phyloP scores from a whole-genome alignment of 2,329 filamentous ascomycete genomes.

The Apiospora phragmitis region DNA sequence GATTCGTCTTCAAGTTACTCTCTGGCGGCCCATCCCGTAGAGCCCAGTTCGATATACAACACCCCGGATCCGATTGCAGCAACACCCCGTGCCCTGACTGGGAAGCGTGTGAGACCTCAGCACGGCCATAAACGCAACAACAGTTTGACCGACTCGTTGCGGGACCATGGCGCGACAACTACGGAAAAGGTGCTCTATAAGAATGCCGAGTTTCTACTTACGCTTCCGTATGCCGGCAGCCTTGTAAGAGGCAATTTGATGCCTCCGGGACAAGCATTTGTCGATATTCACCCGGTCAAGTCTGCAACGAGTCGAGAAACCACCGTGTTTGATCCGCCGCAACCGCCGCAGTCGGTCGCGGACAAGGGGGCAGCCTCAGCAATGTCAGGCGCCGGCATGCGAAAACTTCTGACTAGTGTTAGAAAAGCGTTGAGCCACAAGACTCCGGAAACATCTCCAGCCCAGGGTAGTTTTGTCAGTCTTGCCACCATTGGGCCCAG shows the following conservation, averaged over 20 bases:
- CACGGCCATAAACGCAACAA: conserved; percentile 78
- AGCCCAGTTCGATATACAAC: conserved; percentile 49
- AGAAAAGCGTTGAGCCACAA: conserved; percentile 74
- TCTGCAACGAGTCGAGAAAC: conserved; percentile 48
- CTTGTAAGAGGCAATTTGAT: conserved; percentile 85
- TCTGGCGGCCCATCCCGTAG: conserved; percentile 56
- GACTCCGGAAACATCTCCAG: conserved; percentile 35
- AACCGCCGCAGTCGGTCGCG: conserved; percentile 35
- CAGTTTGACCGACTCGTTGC: conserved; percentile 81
- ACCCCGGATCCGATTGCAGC: conserved; percentile 52
- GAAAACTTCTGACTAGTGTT: conserved; percentile 82
- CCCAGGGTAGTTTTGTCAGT: conserved; percentile 48
- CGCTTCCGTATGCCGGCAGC: conserved; percentile 73
- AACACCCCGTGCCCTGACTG: conserved; percentile 58
- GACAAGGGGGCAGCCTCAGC: conserved; percentile 52
- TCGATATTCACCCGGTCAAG: conserved; percentile 63
- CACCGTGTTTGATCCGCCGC: conserved; percentile 48
- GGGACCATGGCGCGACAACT: conserved; percentile 57
- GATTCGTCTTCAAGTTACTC: conserved; percentile 42
- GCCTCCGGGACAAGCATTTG: conserved; percentile 78
- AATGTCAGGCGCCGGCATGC: conserved; percentile 75
- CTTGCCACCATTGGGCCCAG: conserved; percentile 51
- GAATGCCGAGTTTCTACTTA: conserved; percentile 58
- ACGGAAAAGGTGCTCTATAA: conserved; percentile 52
- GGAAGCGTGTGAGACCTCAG: conserved; percentile 59